Percentiles rank a stretch among this genome's conserved stretches.
These are phyloP conservation scores for Cladobotryum protrusum DNA, from an alignment of 2,329 filamentous ascomycete species.

Conservation along the genomic window DNA sequence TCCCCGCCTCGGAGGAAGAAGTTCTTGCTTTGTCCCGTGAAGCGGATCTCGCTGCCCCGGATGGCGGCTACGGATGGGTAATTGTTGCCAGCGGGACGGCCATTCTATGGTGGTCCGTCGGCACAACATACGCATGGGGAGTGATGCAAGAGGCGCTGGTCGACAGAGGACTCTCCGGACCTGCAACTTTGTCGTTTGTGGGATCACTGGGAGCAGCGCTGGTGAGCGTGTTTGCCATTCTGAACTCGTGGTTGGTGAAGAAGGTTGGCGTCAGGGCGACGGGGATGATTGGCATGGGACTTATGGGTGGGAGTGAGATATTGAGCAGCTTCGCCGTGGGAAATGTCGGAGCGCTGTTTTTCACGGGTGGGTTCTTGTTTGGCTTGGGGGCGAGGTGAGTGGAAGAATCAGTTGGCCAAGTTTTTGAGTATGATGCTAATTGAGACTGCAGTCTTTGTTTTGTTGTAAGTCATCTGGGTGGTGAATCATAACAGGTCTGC, in stretches of 20 bases:
- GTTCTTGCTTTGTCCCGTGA: constrained; percentile 36
- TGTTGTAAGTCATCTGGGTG: constrained; percentile 23
- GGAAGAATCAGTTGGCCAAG: background rate
- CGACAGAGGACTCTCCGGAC: constrained; percentile 37
- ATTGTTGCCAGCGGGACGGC: constrained; percentile 45
- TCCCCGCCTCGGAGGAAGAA: constrained; percentile 10
- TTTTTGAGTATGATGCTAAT: background rate
- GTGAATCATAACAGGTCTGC: no score
- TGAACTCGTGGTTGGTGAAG: constrained; percentile 46
- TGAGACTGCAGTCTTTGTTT: constrained; percentile 27
- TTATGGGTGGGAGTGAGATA: constrained; percentile 45
- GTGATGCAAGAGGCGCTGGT: constrained; percentile 53
- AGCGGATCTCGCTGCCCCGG: constrained; percentile 41
- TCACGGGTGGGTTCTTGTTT: constrained; percentile 27
- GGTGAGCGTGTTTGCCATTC: constrained; percentile 45
- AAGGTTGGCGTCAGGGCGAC: constrained; percentile 41
- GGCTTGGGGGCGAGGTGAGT: constrained; percentile 26
- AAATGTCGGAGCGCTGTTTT: constrained; percentile 30
- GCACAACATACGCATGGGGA: constrained; percentile 54
- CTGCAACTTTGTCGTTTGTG: constrained; percentile 52
- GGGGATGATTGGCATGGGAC: constrained; percentile 41
- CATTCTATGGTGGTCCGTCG: constrained; percentile 51
- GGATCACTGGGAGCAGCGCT: constrained; percentile 46
- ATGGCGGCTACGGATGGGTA: constrained; percentile 52
- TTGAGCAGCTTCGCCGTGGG: constrained; percentile 32